Evolutionary conservation across 805 yeast genomes (phyloP), one percentile per base, ranked within the genome.

Genomic region (Metschnikowia noctiluminum): DNA sequence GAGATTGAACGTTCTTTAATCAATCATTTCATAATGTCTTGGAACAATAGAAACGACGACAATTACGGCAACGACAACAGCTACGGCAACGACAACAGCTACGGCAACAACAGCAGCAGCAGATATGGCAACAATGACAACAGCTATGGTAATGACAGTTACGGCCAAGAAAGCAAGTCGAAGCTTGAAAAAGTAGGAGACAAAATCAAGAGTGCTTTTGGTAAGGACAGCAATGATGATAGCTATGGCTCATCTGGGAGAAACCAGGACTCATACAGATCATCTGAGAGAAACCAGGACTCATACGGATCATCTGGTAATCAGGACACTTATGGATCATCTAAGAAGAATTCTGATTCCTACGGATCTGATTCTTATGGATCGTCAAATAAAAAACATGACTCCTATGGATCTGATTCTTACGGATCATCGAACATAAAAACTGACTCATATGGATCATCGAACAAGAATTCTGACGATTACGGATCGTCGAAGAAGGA

Each of bases 231-330:
- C 50, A 43, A 37, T 48, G 41, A 37, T 4, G 49, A 44, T 45
- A 30, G 65, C n/a, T 62, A 60, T 46, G 68, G 68, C 9, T 62
- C 66, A n/a, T 56, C 62, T 27, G 50, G 44, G 36, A 21, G 30
- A 14, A 30, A 37, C 30, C 38, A 36, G 4, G 45, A 46, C 38
- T 31, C 66, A 14, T 62, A 60, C 49, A 68, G 68, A 11, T 60
- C 62, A 15, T 56, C 62, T 30, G 32, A 6, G 6, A 30, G 32
- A 30, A 46, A 39, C 41, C 28, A 30, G 6, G 48, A 43, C 43
- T 42, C 69, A 12, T 63, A 59, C 48, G 69, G 69, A n/a, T 59
- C 65, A 13, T 55, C 62, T 38, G 46, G 57, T 38, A 38, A 41
- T 31, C 38, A 39, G 9, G 43, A 43, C 41, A 38, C 68, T 12